Evolutionary conservation across 768 basidiomycete species (phyloP).

Genomic region (Tulasnella sp.): DNA sequence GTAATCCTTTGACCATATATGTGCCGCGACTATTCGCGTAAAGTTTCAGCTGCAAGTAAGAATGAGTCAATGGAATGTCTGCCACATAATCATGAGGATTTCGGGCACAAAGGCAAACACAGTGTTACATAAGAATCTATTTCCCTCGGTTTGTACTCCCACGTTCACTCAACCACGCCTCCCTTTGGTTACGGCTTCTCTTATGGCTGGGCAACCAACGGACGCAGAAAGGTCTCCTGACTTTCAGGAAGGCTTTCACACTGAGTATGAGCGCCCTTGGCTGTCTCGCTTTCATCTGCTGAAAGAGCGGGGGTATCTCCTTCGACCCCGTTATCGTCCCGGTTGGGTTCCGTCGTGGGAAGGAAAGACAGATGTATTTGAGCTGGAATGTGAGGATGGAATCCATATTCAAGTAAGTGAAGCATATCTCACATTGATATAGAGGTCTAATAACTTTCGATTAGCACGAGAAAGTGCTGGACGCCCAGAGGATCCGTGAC

Average conservation of each 20-base stretch:
- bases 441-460: background rate
- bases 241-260: background rate
- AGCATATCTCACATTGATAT: background rate
- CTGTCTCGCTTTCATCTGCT: background rate
- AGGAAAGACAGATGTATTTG: background rate
- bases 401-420: background rate
- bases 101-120: too few relatives aligned
- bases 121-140: too few relatives aligned
- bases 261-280: background rate
- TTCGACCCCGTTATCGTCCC: conserved; percentile 4
- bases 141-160: too few relatives aligned
- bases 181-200: background rate
- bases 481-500: background rate
- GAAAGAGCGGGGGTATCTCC: background rate
- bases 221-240: background rate
- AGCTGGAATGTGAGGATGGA: background rate
- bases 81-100: too few relatives aligned
- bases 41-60: too few relatives aligned
- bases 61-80: too few relatives aligned
- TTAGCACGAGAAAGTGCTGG: background rate
- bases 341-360: conserved; percentile 7
- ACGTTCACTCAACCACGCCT: too few relatives aligned
- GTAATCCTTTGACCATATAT: too few relatives aligned
- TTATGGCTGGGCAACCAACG: too few relatives aligned
- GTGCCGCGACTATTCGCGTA: too few relatives aligned